Conservation (phyloP, 495 filamentous ascomycete genomes). For the Xylaria intraflava region DNA sequence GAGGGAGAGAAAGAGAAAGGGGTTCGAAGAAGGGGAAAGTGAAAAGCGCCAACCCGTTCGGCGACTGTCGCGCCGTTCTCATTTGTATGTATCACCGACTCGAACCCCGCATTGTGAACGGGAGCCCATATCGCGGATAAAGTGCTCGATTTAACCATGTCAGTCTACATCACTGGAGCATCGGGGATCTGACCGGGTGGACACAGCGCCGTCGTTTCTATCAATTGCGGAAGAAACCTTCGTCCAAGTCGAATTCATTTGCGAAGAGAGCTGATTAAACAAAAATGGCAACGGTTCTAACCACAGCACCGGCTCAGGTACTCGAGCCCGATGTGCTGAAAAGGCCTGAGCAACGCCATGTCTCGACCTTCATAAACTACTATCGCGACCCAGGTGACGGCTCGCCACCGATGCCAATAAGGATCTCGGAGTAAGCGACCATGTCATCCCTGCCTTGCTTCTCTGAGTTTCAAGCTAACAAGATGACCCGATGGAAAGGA, state of each 20-base stretch:
- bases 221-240: no score
- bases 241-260: not conserved
- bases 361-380: slow-evolving; percentile 53
- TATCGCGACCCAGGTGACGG: slow-evolving; percentile 57
- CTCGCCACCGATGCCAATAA: slow-evolving; percentile 45
- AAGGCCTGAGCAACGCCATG: slow-evolving; percentile 24
- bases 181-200: not conserved
- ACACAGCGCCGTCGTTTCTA: no score
- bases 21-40: no score
- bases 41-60: no score
- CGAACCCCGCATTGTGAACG: slow-evolving; percentile 1
- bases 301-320: not conserved
- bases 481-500: slow-evolving; percentile 4
- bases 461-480: not conserved
- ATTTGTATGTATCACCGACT: not conserved
- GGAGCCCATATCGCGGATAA: slow-evolving; percentile 6
- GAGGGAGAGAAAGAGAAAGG: no score
- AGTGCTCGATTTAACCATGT: slow-evolving; percentile 1
- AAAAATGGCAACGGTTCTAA: slow-evolving; percentile 1
- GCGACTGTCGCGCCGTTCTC: slow-evolving; percentile 9
- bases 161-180: not conserved
- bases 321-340: not conserved
- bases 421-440: slow-evolving; percentile 34
- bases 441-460: not conserved
- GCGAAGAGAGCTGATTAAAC: not conserved